phyloP scores from a whole-genome alignment of 345 rosid species.

The Salix udensis region DNA sequence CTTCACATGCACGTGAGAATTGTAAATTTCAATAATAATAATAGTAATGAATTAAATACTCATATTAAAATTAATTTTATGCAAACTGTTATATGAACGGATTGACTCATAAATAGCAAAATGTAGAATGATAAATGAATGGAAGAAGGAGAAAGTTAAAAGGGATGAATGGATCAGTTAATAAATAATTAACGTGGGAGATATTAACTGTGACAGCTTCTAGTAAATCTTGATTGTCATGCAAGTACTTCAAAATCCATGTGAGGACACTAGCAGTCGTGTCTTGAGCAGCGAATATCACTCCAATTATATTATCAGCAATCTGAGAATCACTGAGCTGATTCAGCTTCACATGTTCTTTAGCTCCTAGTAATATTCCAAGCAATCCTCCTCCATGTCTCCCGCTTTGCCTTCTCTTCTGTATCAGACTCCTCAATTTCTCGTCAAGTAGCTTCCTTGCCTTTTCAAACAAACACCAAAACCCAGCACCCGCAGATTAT shows the following conservation, averaged over 20 bases:
- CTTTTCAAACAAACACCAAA: constrained; percentile 25
- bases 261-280: constrained; percentile 86
- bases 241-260: constrained; percentile 83
- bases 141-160: background rate
- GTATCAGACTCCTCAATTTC: constrained; percentile 50
- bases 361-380: constrained; percentile 53
- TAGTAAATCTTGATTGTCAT: constrained; percentile 54
- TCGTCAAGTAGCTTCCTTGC: constrained; percentile 66
- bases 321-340: constrained; percentile 70
- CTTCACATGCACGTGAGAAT: too few relatives aligned
- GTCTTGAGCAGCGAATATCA: constrained; percentile 93
- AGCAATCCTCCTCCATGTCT: constrained; percentile 52
- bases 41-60: too few relatives aligned
- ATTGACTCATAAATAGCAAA: background rate
- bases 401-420: constrained; percentile 54
- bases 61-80: too few relatives aligned
- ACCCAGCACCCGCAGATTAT: background rate
- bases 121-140: background rate
- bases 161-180: background rate
- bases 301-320: constrained; percentile 88
- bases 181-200: background rate
- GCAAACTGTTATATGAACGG: too few relatives aligned
- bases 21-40: too few relatives aligned
- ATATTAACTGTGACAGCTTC: constrained; percentile 57
- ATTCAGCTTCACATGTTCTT: constrained; percentile 33